A percentile compares a stretch with the other conserved stretches of the same genome.
These are phyloP conservation scores for Calophaca sinica DNA, from an alignment of 306 rosid species.

Conservation along the genomic window DNA sequence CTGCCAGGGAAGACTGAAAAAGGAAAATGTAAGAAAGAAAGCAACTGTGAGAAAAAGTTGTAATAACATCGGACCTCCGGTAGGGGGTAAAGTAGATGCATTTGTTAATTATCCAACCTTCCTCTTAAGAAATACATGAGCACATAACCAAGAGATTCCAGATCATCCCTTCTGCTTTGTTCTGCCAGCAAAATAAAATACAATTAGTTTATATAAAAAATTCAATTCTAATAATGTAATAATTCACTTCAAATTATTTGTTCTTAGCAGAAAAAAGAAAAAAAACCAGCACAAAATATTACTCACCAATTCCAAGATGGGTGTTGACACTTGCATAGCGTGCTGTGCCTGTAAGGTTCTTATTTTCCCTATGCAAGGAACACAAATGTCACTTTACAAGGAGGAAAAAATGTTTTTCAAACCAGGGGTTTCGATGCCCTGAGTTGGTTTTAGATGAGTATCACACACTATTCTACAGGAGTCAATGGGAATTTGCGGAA, in stretches of 20 bases:
- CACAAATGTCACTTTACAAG: not conserved
- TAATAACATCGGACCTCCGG: constrained; percentile 21
- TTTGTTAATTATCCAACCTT: constrained; percentile 66
- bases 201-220: constrained; percentile 40
- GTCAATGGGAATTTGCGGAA: not conserved
- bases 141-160: constrained; percentile 99
- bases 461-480: constrained; percentile 15
- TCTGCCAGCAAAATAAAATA: constrained; percentile 62
- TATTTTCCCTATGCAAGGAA: constrained; percentile 78
- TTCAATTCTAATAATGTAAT: constrained; percentile 10
- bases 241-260: constrained; percentile 23
- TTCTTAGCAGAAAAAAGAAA: constrained; percentile 21
- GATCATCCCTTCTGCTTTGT: constrained; percentile 99
- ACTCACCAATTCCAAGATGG: constrained; percentile 98
- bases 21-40: constrained; percentile 40
- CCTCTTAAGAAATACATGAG: constrained; percentile 98
- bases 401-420: constrained; percentile 17
- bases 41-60: constrained; percentile 40
- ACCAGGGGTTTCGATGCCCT: not conserved
- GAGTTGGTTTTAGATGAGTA: constrained; percentile 7
- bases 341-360: constrained; percentile 99
- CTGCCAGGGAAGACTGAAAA: constrained; percentile 98
- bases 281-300: constrained; percentile 39
- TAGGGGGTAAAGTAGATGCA: constrained; percentile 29
- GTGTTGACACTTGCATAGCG: constrained; percentile 99